Evolutionary conservation across 805 yeast species (phyloP), one percentile per base, ranked within the genome.

Genomic region (Brettanomyces nanus): DNA sequence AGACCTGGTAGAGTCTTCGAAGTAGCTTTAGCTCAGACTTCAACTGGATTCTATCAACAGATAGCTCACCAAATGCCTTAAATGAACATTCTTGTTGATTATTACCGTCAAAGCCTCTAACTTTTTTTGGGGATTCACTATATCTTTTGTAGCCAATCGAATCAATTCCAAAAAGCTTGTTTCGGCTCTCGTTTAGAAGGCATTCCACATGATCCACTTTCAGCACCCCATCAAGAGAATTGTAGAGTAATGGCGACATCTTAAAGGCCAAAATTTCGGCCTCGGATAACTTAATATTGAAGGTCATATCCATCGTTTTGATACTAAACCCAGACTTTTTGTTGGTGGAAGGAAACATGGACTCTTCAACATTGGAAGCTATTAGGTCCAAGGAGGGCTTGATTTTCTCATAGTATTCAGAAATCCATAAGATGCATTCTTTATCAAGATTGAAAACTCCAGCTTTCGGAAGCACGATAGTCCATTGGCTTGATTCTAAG

Each of bases 391-490:
- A 14, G 9, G 28, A 14, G 9, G 20, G 36, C 20, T 23, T 25
- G 17, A 23, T 18, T 23, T 35, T 28, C 35, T 29, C 13, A 19
- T 18, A 33, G 4, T 31, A 28, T 5, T 35, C 40, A 4, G 30
- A 7, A 7, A 33, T 13, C 13, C 25, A 17, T 7, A 22, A 5
- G 11, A 19, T n/a, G 11, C 17, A 9, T 19, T 33, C 19, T 7
- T 13, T 14, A 22, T 22, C 20, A 7, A 60, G 11, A 5, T 48
- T 34, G 13, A 60, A 5, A 20, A 32, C 26, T 0, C 70, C 67
- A 0, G 60, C 54, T 41, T 75, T 75, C 0, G 77, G 63, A 17
- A 70, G 52, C 2, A 75, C 49, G 0, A 68, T 21, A 0, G 76
- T 69, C 15, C 63, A 52, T 29, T 68, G 43, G 3, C 34, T n/a